Evolutionary conservation across 345 rosid genomes (phyloP).

Genomic region (Corchorus olitorius): DNA sequence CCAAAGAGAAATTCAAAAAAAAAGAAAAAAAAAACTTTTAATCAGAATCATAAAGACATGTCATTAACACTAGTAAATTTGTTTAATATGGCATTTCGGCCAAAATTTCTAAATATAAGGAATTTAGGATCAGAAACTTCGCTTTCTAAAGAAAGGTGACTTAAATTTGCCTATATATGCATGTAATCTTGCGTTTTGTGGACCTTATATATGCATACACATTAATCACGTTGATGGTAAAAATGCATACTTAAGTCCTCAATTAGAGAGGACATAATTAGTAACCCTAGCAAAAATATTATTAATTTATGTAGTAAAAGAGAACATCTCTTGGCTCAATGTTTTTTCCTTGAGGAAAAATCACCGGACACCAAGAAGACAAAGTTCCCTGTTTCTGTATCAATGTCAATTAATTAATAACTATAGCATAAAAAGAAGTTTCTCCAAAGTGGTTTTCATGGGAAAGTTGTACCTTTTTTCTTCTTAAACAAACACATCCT

Average conservation of each 20-base stretch:
- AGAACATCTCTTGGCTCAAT: constrained; percentile 10
- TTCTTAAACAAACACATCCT: background rate
- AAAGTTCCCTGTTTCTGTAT: constrained; percentile 13
- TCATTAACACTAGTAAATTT: too few species aligned
- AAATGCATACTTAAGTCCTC: too few species aligned
- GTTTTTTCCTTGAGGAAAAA: background rate
- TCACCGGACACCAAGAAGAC: constrained; percentile 6
- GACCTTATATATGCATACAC: background rate
- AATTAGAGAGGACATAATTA: too few species aligned
- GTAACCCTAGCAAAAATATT: background rate
- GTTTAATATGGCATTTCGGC: background rate
- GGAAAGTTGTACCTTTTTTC: background rate
- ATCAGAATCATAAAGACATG: too few species aligned
- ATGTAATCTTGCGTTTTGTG: constrained; percentile 11
- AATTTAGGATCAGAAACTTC: background rate
- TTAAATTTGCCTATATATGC: background rate
- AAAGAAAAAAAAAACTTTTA: too few species aligned
- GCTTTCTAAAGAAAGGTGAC: background rate
- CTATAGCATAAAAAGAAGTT: background rate
- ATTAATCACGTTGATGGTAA: background rate
- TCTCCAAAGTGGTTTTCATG: background rate
- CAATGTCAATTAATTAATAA: background rate
- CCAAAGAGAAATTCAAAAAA: too few species aligned
- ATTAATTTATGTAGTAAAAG: background rate
- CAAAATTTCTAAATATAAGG: background rate